Percentiles rank a stretch among this genome's conserved stretches.
These are phyloP conservation scores for Suhomyces kilbournensis DNA, from an alignment of 805 yeast species.

Conservation along the genomic window DNA sequence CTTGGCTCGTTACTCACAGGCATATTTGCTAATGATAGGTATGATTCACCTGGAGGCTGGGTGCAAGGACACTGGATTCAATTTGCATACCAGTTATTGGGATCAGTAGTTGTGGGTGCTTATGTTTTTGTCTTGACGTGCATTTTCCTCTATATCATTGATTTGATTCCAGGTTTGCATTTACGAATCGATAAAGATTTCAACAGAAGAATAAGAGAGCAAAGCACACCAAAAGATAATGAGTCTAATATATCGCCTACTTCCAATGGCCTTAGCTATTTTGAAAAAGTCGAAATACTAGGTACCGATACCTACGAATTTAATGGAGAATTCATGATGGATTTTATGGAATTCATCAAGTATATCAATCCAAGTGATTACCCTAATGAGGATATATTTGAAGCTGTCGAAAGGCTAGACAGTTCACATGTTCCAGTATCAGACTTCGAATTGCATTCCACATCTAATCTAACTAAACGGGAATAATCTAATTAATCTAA, in stretches of 20 bases:
- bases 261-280: constrained; percentile 6
- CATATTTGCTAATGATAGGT: constrained; percentile 32
- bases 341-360: constrained; percentile 40
- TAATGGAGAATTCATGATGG: constrained; percentile 39
- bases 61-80: constrained; percentile 38
- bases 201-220: constrained; percentile 27
- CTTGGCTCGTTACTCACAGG: constrained; percentile 41
- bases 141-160: constrained; percentile 33
- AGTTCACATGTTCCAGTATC: constrained; percentile 5
- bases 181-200: constrained; percentile 39
- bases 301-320: constrained; percentile 41
- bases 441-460: constrained; percentile 8
- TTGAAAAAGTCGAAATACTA: constrained; percentile 29
- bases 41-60: constrained; percentile 41
- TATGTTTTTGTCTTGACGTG: constrained; percentile 35
- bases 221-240: constrained; percentile 7
- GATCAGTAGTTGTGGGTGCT: constrained; percentile 30
- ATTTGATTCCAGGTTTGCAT: constrained; percentile 39
- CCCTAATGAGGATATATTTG: constrained; percentile 14
- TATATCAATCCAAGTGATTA: constrained; percentile 36
- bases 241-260: constrained; percentile 16
- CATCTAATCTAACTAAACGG: neutral
- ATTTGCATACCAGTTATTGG: constrained; percentile 39
- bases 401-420: neutral
- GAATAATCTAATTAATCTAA: neutral